Evolutionary conservation across 2,329 filamentous ascomycete genomes (phyloP), one percentile per base, ranked within the genome.

Genomic region (Zopfia rhizophila): DNA sequence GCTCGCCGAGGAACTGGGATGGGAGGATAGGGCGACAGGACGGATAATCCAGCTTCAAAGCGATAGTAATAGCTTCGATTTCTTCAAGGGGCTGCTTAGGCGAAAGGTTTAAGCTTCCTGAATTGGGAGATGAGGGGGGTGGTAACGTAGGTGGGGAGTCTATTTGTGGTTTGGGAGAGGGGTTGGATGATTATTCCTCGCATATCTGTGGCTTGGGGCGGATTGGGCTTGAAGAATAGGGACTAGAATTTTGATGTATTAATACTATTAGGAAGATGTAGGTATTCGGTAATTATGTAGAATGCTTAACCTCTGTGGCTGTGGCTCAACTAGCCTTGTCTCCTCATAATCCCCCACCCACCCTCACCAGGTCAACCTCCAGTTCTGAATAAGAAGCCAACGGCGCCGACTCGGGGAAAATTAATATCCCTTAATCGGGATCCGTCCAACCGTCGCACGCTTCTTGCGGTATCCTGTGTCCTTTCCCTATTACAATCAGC

Each of bases 1-100:
- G 55, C 80, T 87, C 55, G 94, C 87, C 0, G 90, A 97, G 71
- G 92, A 97, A 77, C 72, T 95, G 40, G 87, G 86, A 3, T 82
- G 79, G 69, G 82, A 88, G 47, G 90, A 91, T 53, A 78, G 86
- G 40, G 77, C 80, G 2, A 96, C 90, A 0, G 92, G 93, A 0
- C 89, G 82, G 72, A 78, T 88, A 37, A 93, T 89, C 82, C 84
- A 88, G 60, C 73, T 99, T 73, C 92, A 97, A 77, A 97, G 91
- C 70, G 94, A 99, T 71, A 91, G 92, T 68, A 99, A 99, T 66
- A 97, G 92, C 70, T 99, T 99, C 76, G 94, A 99, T 73, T 99
- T 96, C 70, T 96, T 96, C 75, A 90, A 84, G 66, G 94, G 94
- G 0, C 66, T 99, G 61, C 77, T 99, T 14, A 90, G 85, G 76